phyloP scores from a whole-genome alignment of 495 filamentous ascomycete species.

The Neurospora sp. region DNA sequence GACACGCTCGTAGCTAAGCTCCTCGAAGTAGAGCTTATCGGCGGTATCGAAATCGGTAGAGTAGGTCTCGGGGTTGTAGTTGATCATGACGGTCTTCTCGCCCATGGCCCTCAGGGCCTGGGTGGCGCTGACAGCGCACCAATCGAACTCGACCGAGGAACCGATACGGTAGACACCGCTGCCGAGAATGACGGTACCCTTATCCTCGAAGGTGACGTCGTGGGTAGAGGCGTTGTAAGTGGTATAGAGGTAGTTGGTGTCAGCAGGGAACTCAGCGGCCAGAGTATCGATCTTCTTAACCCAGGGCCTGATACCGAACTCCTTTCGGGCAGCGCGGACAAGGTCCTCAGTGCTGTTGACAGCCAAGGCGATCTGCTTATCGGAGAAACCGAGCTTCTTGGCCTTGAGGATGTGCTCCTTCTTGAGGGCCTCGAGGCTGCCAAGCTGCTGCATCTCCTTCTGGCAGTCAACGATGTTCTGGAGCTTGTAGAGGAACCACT shows the following conservation, averaged over 20 bases:
- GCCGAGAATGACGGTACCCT: constrained; percentile 80
- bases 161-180: constrained; percentile 96
- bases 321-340: constrained; percentile 73
- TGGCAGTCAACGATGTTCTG: constrained; percentile 90
- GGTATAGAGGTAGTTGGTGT: constrained; percentile 95
- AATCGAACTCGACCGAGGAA: constrained; percentile 96
- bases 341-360: constrained; percentile 80
- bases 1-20: constrained; percentile 91
- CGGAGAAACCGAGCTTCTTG: constrained; percentile 96
- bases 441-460: constrained; percentile 75
- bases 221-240: constrained; percentile 96
- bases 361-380: constrained; percentile 85
- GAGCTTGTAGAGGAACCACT: constrained; percentile 96
- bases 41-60: constrained; percentile 86
- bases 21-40: constrained; percentile 95
- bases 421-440: constrained; percentile 75
- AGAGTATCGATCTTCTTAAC: constrained; percentile 98
- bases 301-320: constrained; percentile 77
- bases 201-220: constrained; percentile 91
- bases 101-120: constrained; percentile 77
- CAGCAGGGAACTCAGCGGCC: constrained; percentile 93
- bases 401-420: constrained; percentile 78
- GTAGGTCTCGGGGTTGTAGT: constrained; percentile 87
- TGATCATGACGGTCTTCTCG: constrained; percentile 98
- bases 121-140: constrained; percentile 94